Percentiles rank a stretch among this genome's conserved stretches.
phyloP scores from a whole-genome alignment of 176 grass and related monocot genomes.

The Elaeis guineensis region DNA sequence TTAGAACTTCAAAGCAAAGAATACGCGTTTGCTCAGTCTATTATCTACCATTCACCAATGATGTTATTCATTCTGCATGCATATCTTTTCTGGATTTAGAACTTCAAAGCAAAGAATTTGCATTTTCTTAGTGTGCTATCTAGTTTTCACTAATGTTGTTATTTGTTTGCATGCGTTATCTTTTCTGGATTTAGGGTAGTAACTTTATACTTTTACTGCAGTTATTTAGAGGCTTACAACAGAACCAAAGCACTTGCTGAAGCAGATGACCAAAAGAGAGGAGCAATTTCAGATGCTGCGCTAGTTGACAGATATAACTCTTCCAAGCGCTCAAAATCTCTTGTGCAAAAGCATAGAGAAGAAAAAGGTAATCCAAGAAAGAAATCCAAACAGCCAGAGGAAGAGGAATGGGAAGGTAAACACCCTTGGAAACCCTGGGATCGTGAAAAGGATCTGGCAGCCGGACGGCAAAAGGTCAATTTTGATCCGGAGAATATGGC shows the following conservation, averaged over 20 bases:
- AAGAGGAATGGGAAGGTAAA: conserved; percentile 75
- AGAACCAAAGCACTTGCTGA: conserved; percentile 76
- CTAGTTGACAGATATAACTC: conserved; percentile 82
- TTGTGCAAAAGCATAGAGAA: conserved; percentile 70
- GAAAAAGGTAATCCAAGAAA: conserved; percentile 25
- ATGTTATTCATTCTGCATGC: too few species aligned
- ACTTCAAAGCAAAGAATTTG: too few species aligned
- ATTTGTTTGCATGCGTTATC: too few species aligned
- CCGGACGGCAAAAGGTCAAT: conserved; percentile 59
- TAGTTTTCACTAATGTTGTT: too few species aligned
- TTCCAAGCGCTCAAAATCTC: conserved; percentile 54
- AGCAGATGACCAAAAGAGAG: conserved; percentile 37
- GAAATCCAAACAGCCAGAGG: conserved; percentile 46
- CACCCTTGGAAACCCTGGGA: conserved; percentile 99
- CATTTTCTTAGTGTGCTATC: too few species aligned
- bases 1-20: too few species aligned
- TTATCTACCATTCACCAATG: too few species aligned
- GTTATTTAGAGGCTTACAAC: conserved; percentile 92
- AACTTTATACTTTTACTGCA: conserved; percentile 10
- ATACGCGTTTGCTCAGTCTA: too few species aligned
- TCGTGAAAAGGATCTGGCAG: conserved; percentile 77
- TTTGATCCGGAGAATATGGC: conserved; percentile 58
- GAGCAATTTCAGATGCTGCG: conserved; percentile 29
- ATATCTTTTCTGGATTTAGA: too few species aligned
- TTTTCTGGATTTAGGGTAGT: too few species aligned